Conservation (phyloP, 768 basidiomycete species). For the Agrocybe chaxingu region DNA sequence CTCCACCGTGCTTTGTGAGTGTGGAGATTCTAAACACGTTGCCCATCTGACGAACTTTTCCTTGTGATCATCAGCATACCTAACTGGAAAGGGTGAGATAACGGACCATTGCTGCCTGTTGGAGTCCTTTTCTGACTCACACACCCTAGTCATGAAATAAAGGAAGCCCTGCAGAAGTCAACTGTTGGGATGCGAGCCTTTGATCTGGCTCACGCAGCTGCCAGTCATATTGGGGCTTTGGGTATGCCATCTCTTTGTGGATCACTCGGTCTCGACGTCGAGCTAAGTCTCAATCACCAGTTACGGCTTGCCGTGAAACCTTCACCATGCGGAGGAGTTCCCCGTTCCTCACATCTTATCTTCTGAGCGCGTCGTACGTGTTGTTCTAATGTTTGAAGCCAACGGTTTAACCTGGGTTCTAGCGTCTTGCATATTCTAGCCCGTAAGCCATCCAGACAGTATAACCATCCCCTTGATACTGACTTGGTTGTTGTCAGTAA, state of each 20-base stretch:
- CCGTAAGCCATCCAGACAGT: constrained; percentile 35
- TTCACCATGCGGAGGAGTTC: constrained; percentile 60
- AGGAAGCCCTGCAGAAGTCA: constrained; percentile 42
- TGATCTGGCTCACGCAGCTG: constrained; percentile 72
- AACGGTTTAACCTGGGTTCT: constrained; percentile 11
- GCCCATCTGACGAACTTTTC: neutral
- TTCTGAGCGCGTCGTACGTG: constrained; percentile 69
- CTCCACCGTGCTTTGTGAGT: constrained; percentile 80
- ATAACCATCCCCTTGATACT: constrained; percentile 8
- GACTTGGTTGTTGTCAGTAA: constrained; percentile 42
- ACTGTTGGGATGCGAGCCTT: constrained; percentile 62
- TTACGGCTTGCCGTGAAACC: constrained; percentile 54
- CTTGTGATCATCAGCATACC: constrained; percentile 51
- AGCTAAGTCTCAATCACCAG: constrained; percentile 27
- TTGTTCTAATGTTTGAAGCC: constrained; percentile 7
- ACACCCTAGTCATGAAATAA: constrained; percentile 22
- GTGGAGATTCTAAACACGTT: neutral
- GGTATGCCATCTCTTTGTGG: constrained; percentile 32
- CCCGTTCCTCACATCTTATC: constrained; percentile 65
- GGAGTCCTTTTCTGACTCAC: constrained; percentile 9
- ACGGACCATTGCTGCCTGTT: neutral
- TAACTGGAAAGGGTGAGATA: constrained; percentile 61
- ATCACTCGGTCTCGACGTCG: neutral
- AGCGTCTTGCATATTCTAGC: constrained; percentile 83
- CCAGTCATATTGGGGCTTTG: constrained; percentile 64